Evolutionary conservation across 805 yeast genomes (phyloP).

Genomic region (Komagataella kurtzmanii): DNA sequence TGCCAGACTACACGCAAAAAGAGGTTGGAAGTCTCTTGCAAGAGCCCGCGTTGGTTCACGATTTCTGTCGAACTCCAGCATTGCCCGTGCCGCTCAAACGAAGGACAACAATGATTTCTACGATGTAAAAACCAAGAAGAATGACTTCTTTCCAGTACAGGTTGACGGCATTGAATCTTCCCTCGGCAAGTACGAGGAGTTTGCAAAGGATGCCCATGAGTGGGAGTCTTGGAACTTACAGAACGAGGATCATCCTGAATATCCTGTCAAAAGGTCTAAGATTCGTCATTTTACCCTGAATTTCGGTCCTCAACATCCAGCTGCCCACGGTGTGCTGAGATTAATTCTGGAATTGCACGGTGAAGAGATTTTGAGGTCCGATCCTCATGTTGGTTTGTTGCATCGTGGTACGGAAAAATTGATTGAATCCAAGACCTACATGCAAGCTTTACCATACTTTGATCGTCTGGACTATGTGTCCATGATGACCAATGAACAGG

Average conservation of each 20-base stretch:
- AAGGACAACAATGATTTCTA: slow-evolving; percentile 3
- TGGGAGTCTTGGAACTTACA: slow-evolving; percentile 21
- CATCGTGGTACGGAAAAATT: slow-evolving; percentile 86
- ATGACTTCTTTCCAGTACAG: neutral
- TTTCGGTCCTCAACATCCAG: slow-evolving; percentile 92
- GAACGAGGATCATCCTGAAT: slow-evolving; percentile 23
- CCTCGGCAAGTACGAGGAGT: slow-evolving; percentile 24
- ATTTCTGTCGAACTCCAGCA: slow-evolving; percentile 1
- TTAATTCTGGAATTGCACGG: slow-evolving; percentile 78
- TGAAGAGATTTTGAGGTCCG: slow-evolving; percentile 77
- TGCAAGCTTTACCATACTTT: slow-evolving; percentile 81
- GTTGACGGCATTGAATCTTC: slow-evolving; percentile 20
- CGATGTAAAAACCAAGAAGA: slow-evolving; percentile 7
- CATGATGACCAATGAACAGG: slow-evolving; percentile 88
- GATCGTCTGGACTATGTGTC: slow-evolving; percentile 76
- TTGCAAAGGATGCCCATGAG: slow-evolving; percentile 16
- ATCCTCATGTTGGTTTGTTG: slow-evolving; percentile 79
- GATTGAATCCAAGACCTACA: slow-evolving; percentile 74
- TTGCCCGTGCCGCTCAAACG: neutral
- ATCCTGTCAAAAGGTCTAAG: slow-evolving; percentile 25
- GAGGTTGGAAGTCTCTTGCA: neutral
- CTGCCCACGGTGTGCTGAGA: slow-evolving; percentile 87
- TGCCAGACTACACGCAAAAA: neutral
- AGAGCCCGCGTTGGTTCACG: slow-evolving; percentile 1
- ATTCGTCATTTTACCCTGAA: slow-evolving; percentile 83